Percentiles rank a stretch among this genome's conserved stretches.
Evolutionary conservation across 2,329 filamentous ascomycete species (phyloP).

Genomic region (Teratosphaeria viscida): DNA sequence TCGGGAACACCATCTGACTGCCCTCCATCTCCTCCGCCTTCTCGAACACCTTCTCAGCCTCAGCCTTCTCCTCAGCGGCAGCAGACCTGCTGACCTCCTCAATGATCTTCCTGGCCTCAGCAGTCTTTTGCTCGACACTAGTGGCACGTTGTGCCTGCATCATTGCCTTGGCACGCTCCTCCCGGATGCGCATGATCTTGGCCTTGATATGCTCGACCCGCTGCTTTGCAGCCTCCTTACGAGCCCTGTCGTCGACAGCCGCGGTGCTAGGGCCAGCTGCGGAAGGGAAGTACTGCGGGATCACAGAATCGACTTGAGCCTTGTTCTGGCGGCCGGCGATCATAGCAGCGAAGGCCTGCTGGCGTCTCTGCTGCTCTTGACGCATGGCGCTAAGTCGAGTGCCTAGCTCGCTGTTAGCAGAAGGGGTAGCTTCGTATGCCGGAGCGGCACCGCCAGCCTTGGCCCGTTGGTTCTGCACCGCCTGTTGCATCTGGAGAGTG

Average conservation of each 20-base stretch:
- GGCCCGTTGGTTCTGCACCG: conserved; percentile 24
- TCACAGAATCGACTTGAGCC: background rate
- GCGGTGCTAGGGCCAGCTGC: background rate
- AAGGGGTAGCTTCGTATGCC: conserved; percentile 1
- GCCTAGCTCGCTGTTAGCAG: conserved; percentile 5
- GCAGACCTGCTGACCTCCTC: conserved; percentile 10
- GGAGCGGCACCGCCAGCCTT: background rate
- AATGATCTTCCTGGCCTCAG: conserved; percentile 20
- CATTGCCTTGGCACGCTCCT: conserved; percentile 14
- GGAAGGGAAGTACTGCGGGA: background rate
- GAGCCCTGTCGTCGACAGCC: conserved; percentile 11
- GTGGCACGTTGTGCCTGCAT: conserved; percentile 17
- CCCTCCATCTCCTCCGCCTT: conserved; percentile 15
- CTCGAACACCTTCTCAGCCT: conserved; percentile 21
- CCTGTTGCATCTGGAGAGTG: no score
- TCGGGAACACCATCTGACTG: conserved; percentile 92
- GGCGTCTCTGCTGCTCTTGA: conserved; percentile 22
- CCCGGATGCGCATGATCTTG: conserved; percentile 22
- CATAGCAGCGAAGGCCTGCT: conserved; percentile 2
- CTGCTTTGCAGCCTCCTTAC: conserved; percentile 21
- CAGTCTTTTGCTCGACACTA: conserved; percentile 16
- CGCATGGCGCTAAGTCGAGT: conserved; percentile 17
- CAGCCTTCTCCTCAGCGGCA: conserved; percentile 22
- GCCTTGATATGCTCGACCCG: conserved; percentile 24
- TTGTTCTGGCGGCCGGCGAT: conserved; percentile 6